A percentile compares a stretch with the other conserved stretches of the same genome.
phyloP scores from a whole-genome alignment of 164 flowering plant genomes.

The Liquidambar formosana region DNA sequence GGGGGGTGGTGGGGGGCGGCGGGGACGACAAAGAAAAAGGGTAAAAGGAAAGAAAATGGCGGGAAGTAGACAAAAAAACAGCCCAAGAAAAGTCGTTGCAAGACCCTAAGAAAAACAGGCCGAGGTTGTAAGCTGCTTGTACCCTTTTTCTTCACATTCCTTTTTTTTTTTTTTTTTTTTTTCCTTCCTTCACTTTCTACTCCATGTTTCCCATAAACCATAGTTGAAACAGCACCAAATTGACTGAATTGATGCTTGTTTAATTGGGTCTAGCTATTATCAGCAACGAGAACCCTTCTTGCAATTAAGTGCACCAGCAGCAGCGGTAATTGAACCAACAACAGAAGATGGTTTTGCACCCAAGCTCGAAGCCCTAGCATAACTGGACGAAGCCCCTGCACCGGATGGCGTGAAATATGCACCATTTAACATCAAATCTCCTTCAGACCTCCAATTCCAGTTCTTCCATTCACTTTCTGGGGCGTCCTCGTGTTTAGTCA shows the following conservation, averaged over 20 bases:
- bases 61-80: no score
- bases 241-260: neutral
- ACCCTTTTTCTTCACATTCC: neutral
- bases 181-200: neutral
- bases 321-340: slow-evolving; percentile 49
- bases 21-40: neutral
- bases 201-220: neutral
- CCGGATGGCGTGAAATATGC: slow-evolving; percentile 77
- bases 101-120: slow-evolving; percentile 37
- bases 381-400: slow-evolving; percentile 67
- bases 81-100: no score
- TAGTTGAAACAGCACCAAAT: neutral
- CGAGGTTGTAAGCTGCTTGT: slow-evolving; percentile 41
- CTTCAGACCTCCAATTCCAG: slow-evolving; percentile 89
- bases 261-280: slow-evolving; percentile 4
- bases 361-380: slow-evolving; percentile 76
- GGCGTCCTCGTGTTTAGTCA: slow-evolving; percentile 85
- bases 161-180: no score
- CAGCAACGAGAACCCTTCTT: slow-evolving; percentile 73
- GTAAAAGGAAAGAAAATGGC: slow-evolving; percentile 1
- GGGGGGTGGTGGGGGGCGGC: no score
- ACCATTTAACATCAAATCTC: slow-evolving; percentile 74
- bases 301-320: slow-evolving; percentile 70
- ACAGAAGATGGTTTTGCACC: slow-evolving; percentile 71
- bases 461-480: slow-evolving; percentile 66